Evolutionary conservation across 2,329 filamentous ascomycete species (phyloP), one percentile per base, ranked within the genome.

Genomic region (Chalara sp.): DNA sequence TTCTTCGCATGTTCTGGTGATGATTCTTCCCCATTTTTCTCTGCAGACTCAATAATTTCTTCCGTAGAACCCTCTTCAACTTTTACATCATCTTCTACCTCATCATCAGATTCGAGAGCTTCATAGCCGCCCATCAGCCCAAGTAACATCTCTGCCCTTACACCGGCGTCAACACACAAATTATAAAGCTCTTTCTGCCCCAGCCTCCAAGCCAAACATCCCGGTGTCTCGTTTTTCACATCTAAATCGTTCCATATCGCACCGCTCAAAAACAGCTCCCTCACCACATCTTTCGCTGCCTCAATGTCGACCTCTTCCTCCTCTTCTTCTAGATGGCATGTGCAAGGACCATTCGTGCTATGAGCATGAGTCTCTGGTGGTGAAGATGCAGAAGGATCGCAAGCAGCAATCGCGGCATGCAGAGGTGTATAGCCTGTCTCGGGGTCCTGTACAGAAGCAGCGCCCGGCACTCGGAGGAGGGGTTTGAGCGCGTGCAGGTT

Each of bases 171-270:
- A 6, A 97, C 87, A 65, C 92, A 88, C 51, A 90, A 68, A 40
- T 86, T 80, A 65, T 99, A 97, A 35, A 96, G 70, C 46, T 81
- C 77, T 49, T 70, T 76, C 61, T 87, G 73, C 0, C 86, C 85
- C 29, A 96, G 66, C 30, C 81, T 72, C 52, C 76, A 75, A 6
- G 93, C 93, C 42, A 96, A 73, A 66, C 92, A 97, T 6, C 90
- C 93, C 0, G 93, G 90, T 3, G 93, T 97, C 74, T 97, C 92
- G 61, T 89, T 80, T 60, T 88, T 85, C 58, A 75, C 71, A 67
- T 97, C 89, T 50, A 97, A 74, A 66, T 96, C 91, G 71, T 99
- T 99, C 93, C 93, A 99, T 60, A 97, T 96, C 8, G 89, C 93
- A 32, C 93, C 93, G 59, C 87, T 86, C 63, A 91, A 79, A 53